Evolutionary conservation across 75 land plant species (phyloP), one percentile per base, ranked within the genome.

Genomic region (Chamaecyparis obtusa): DNA sequence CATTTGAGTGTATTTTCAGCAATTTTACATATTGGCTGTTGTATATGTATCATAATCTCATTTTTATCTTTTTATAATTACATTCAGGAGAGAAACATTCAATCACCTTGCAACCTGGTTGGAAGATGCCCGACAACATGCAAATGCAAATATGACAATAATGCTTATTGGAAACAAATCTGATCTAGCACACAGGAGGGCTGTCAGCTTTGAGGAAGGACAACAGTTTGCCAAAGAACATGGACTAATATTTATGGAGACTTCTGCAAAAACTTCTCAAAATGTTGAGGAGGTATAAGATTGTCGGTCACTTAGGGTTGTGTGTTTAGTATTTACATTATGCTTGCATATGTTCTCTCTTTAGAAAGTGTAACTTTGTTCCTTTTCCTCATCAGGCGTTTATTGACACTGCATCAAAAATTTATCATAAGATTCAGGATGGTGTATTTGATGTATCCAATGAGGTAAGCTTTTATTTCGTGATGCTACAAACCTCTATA

Each of bases 111-210:
- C 98, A 85, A 96, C 94, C 89, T 97, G 99, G 99, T 84, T 97
- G 90, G 99, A 97, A 87, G 99, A 97, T 93, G 99, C 99, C 27
- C 93, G 96, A 88, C 95, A 97, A 84, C 99, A 97, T 91, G 99
- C 99, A 56, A 97, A 94, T 91, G 93, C 99, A 55, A 97, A 97
- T 88, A 97, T 97, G 99, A 94, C 99, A 32, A 96, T 97, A 19
- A 97, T 97, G 97, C 95, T 97, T 17, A 95, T 97, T 82, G 99
- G 99, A 39, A 97, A 97, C 87, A 97, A 97, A 88, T 89, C 89
- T 91, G 99, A 97, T 86, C 91, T 97, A 41, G 95, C 98, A 39
- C 98, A 97, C 56, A 93, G 99, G 87, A 91, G 99, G 89, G 99
- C 99, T 69, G 97, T 97, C 49, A 97, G 94, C 90, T 93, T 93